Base-by-base conservation (phyloP, 179 eudicot species). In the Gypsophila paniculata region DNA sequence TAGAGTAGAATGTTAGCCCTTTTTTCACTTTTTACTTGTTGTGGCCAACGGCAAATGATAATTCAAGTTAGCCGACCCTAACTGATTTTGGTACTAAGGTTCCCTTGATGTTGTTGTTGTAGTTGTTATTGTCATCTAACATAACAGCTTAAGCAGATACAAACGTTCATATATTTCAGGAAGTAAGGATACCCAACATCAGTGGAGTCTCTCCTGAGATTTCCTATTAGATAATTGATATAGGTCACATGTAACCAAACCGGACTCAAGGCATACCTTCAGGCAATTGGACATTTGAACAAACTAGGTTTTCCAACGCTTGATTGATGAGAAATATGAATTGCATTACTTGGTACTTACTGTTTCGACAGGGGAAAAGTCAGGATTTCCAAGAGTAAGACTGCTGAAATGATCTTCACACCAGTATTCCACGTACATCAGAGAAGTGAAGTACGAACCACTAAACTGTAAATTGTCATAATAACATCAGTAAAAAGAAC, bases 401-500 rank as follows among this genome's bases (percentile, higher is more conserved):
- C 80, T 57, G 32, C 82, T 76, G 75, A 95, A 92, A 76, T 90
- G 80, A 70, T 90, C 91, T 75, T 92, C 91, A 83, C 97, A 95
- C 99, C 99, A 95, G 78, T 95, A 84, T 81, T 95, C 99, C 82
- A 92, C 96, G 73, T 95, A 95, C 74, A 95, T 84, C 78, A 95
- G 86, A 71, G 99, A 90, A 75, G 99, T 90, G 75, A 95, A 92
- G 82, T 87, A 95, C 71, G 96, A 90, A 36, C 96, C 99, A 76
- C 91, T 91, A 38, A 73, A 75, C 99, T 94, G 86, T 61, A 72
- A 44, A 67, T 70, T 22, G 38, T 61, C 66, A 34, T 73, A 61
- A 70, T 54, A 19, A 44, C 13, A 46, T 61, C 49, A 70, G 44
- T 46, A 0, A 68, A 12, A 54, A 63, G 38, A 49, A 34, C 52